These are phyloP conservation scores for Solanum tarijense DNA, from an alignment of 257 asterid genomes.

Conservation along the genomic window DNA sequence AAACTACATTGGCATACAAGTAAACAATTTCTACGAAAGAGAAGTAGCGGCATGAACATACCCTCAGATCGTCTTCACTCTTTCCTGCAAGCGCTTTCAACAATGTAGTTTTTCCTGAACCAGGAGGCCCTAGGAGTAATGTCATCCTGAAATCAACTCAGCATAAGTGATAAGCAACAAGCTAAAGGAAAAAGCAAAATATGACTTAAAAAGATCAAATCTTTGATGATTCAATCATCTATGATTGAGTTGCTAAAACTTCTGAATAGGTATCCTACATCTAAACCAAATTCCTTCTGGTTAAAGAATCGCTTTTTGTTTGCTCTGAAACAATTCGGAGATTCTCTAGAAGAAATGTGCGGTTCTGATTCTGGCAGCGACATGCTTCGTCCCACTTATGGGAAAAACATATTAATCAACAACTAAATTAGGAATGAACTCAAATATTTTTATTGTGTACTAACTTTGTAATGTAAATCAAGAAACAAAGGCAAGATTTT, in stretches of 20 bases:
- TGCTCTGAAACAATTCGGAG: background rate
- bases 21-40: background rate
- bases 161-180: background rate
- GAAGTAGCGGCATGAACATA: background rate
- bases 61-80: constrained; percentile 65
- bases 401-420: background rate
- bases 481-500: background rate
- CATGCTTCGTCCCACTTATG: background rate
- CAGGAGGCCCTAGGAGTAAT: constrained; percentile 86
- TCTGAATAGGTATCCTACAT: background rate
- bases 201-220: background rate
- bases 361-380: background rate
- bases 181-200: background rate
- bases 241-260: background rate
- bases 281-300: background rate
- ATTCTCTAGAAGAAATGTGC: background rate
- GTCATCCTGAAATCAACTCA: constrained; percentile 48
- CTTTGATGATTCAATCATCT: background rate
- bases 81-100: constrained; percentile 76
- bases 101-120: constrained; percentile 82
- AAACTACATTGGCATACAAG: background rate
- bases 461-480: background rate
- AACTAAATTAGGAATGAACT: background rate
- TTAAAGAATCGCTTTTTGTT: background rate
- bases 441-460: background rate